Conservation (phyloP, 2,329 filamentous ascomycete species). For the Alternaria conjuncta region DNA sequence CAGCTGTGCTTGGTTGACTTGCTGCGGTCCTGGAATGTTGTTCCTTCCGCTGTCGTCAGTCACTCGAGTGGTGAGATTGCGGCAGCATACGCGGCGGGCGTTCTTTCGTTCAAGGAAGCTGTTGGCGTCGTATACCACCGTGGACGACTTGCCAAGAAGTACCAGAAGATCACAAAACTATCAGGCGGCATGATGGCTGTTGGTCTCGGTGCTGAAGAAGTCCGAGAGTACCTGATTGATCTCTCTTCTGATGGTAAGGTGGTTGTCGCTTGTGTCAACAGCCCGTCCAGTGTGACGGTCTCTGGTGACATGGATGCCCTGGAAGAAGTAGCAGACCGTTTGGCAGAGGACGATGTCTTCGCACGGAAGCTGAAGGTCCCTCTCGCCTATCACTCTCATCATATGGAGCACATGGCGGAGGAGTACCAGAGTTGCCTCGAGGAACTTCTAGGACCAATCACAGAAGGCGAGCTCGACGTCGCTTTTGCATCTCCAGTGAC, state of each 20-base stretch:
- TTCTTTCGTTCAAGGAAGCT: slow-evolving; percentile 11
- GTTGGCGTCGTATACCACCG: slow-evolving; percentile 22
- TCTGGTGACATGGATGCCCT: slow-evolving; percentile 52
- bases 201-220: slow-evolving; percentile 12
- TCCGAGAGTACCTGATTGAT: slow-evolving; percentile 1
- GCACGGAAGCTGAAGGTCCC: slow-evolving; percentile 47
- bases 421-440: slow-evolving; percentile 12
- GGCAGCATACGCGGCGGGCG: slow-evolving; percentile 34
- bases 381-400: slow-evolving; percentile 53
- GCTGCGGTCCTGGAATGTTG: slow-evolving; percentile 15
- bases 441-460: slow-evolving; percentile 4
- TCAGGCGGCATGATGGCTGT: slow-evolving; percentile 27
- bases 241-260: not conserved
- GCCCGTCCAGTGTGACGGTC: slow-evolving; percentile 49
- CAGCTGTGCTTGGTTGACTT: slow-evolving; percentile 24
- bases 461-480: not conserved
- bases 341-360: slow-evolving; percentile 50
- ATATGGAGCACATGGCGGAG: slow-evolving; percentile 12
- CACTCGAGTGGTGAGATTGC: slow-evolving; percentile 39
- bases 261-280: slow-evolving; percentile 15
- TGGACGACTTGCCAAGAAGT: slow-evolving; percentile 23
- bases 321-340: slow-evolving; percentile 32
- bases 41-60: slow-evolving; percentile 14
- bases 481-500: slow-evolving; percentile 2
- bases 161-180: not conserved